phyloP scores from a whole-genome alignment of 169 alveolate species.

The Plasmodium chabaudi region DNA sequence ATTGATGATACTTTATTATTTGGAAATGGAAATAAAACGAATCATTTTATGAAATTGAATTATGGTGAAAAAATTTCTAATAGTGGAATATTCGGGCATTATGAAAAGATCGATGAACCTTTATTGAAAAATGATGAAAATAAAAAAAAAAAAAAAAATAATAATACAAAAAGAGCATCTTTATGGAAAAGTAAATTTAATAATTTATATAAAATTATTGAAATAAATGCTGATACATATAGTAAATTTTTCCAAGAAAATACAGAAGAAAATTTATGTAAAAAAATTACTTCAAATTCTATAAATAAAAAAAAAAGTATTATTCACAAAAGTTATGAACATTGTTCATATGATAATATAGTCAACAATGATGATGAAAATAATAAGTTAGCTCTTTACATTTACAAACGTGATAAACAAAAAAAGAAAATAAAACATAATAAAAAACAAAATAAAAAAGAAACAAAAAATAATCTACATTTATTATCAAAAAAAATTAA shows the following conservation, averaged over 20 bases:
- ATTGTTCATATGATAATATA: neutral
- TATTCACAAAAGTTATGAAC: neutral
- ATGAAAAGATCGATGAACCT: neutral
- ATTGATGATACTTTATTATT: too few species aligned
- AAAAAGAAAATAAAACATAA: constrained; percentile 29
- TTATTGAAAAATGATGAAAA: neutral
- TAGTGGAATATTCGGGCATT: neutral
- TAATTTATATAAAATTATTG: constrained; percentile 54
- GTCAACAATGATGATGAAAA: constrained; percentile 3
- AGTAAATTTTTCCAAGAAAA: neutral
- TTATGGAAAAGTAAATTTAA: constrained; percentile 48
- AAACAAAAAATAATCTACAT: constrained; percentile 26
- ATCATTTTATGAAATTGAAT: neutral
- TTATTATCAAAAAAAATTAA: constrained; percentile 24
- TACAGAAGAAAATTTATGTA: neutral
- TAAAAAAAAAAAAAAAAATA: neutral
- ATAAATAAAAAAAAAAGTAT: neutral
- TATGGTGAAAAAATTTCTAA: neutral
- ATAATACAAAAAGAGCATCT: neutral
- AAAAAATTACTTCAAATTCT: neutral
- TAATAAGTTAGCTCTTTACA: constrained; percentile 54
- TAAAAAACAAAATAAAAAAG: constrained; percentile 3
- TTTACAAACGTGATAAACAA: constrained; percentile 31
- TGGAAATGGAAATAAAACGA: too few species aligned
- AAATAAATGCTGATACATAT: constrained; percentile 18